Conservation (phyloP, 306 rosid species). For the Castanea sativa region DNA sequence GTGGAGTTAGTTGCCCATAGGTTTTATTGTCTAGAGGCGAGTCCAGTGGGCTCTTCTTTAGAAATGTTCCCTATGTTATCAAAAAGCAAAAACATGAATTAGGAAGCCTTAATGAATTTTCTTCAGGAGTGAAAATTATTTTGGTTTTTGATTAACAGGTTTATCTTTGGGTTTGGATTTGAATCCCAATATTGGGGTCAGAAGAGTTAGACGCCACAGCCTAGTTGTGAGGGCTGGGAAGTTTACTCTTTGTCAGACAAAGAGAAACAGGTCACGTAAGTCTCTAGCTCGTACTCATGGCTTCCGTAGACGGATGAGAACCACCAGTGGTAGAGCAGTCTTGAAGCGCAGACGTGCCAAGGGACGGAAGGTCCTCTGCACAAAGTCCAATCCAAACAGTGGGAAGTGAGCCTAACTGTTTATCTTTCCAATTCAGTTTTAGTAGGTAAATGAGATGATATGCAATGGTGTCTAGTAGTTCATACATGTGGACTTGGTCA, state of each 20-base stretch:
- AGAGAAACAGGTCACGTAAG: slow-evolving; percentile 85
- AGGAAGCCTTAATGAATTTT: neutral
- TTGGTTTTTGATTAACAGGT: slow-evolving; percentile 38
- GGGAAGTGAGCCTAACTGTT: slow-evolving; percentile 52
- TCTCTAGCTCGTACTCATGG: slow-evolving; percentile 90
- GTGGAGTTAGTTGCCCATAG: too few relatives aligned
- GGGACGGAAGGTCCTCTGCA: slow-evolving; percentile 90
- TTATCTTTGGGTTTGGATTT: slow-evolving; percentile 60
- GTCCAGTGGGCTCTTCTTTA: too few relatives aligned
- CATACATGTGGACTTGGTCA: slow-evolving; percentile 3
- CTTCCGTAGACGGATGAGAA: slow-evolving; percentile 81
- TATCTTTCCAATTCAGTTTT: neutral
- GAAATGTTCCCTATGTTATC: too few relatives aligned
- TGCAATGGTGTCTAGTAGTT: slow-evolving; percentile 17
- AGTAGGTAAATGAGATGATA: slow-evolving; percentile 10
- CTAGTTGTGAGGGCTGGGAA: slow-evolving; percentile 86
- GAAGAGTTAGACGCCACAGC: slow-evolving; percentile 46
- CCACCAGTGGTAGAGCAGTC: slow-evolving; percentile 77
- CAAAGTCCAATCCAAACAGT: slow-evolving; percentile 70
- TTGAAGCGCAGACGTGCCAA: slow-evolving; percentile 83
- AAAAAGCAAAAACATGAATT: neutral
- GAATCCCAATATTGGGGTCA: slow-evolving; percentile 34
- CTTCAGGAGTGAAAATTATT: slow-evolving; percentile 9
- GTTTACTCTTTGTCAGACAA: slow-evolving; percentile 73
- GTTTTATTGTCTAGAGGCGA: too few relatives aligned